A percentile compares a stretch with the other conserved stretches of the same genome.
phyloP scores from a whole-genome alignment of 805 yeast species.

The Zygosaccharomyces bisporus region DNA sequence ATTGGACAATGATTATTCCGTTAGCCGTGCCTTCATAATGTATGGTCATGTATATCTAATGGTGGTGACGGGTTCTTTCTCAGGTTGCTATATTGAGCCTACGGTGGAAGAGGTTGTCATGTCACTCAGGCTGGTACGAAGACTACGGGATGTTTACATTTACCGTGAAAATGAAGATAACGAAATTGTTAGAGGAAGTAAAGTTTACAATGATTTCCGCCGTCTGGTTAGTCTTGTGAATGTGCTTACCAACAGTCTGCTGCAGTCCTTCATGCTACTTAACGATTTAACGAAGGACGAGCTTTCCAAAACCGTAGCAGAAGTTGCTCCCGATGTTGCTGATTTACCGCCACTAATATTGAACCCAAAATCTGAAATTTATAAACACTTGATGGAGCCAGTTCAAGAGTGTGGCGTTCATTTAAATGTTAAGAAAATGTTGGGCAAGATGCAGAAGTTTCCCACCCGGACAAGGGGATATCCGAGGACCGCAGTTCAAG shows the following conservation, averaged over 20 bases:
- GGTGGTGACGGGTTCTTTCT: slow-evolving; percentile 13
- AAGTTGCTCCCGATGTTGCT: slow-evolving; percentile 54
- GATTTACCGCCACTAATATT: slow-evolving; percentile 14
- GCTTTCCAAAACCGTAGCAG: slow-evolving; percentile 56
- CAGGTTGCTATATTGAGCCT: slow-evolving; percentile 7
- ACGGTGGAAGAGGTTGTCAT: slow-evolving; percentile 14
- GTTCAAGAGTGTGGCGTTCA: slow-evolving; percentile 31
- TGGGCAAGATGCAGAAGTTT: slow-evolving; percentile 12
- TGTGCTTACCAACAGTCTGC: slow-evolving; percentile 18
- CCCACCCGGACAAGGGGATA: slow-evolving; percentile 3
- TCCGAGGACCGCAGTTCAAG: slow-evolving; percentile 13
- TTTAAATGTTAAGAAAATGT: slow-evolving; percentile 22
- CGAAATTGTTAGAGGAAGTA: slow-evolving; percentile 15
- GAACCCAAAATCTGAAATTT: slow-evolving; percentile 25
- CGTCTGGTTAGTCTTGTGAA: slow-evolving; percentile 20
- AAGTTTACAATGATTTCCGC: slow-evolving; percentile 16
- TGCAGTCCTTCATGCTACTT: slow-evolving; percentile 15
- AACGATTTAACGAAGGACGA: slow-evolving; percentile 51
- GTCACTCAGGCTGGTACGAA: slow-evolving; percentile 14
- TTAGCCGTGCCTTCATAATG: slow-evolving; percentile 16
- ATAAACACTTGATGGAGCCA: slow-evolving; percentile 24
- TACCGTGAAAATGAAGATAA: slow-evolving; percentile 13
- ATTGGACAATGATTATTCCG: slow-evolving; percentile 18
- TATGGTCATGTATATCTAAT: slow-evolving; percentile 15
- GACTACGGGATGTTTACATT: slow-evolving; percentile 13